Percentiles rank a stretch among this genome's conserved stretches.
Conservation (phyloP, 805 yeast genomes). For the Lipomyces oligophaga region DNA sequence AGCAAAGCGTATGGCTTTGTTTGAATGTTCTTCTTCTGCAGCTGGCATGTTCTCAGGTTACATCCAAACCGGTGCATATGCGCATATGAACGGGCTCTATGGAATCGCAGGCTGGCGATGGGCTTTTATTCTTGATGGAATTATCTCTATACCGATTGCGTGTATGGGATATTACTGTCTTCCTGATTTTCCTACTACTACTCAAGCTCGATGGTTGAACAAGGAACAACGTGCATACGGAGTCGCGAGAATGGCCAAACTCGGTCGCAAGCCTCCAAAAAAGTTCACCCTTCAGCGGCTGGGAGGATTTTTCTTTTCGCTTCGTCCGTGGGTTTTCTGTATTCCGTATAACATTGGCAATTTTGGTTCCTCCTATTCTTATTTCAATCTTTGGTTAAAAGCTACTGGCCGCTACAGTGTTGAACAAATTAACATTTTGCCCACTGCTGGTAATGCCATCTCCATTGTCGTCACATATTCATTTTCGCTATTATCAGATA, state of each 20-base stretch:
- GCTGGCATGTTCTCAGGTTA: conserved; percentile 62
- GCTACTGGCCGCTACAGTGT: conserved; percentile 31
- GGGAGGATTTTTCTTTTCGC: conserved; percentile 9
- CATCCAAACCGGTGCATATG: conserved; percentile 55
- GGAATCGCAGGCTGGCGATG: conserved; percentile 70
- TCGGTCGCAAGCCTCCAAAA: conserved; percentile 21
- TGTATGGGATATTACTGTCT: conserved; percentile 34
- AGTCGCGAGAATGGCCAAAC: conserved; percentile 16
- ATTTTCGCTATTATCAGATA: conserved; percentile 36
- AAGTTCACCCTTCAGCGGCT: conserved; percentile 9
- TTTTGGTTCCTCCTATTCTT: conserved; percentile 21
- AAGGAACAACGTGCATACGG: conserved; percentile 11
- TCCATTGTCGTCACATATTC: conserved; percentile 34
- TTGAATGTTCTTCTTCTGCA: conserved; percentile 58
- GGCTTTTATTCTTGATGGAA: conserved; percentile 65
- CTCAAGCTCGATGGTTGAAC: conserved; percentile 17
- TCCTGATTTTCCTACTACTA: conserved; percentile 23
- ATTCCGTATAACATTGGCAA: conserved; percentile 14
- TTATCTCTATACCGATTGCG: conserved; percentile 48
- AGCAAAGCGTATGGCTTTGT: conserved; percentile 56
- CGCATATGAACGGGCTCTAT: conserved; percentile 46
- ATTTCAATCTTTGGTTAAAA: conserved; percentile 34
- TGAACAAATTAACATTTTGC: conserved; percentile 35
- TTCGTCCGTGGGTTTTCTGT: conserved; percentile 12
- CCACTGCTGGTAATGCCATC: conserved; percentile 38